Percentiles rank a stretch among this genome's conserved stretches.
These are phyloP conservation scores for Trichoderma erinaceum DNA, from an alignment of 495 filamentous ascomycete genomes.

Conservation along the genomic window DNA sequence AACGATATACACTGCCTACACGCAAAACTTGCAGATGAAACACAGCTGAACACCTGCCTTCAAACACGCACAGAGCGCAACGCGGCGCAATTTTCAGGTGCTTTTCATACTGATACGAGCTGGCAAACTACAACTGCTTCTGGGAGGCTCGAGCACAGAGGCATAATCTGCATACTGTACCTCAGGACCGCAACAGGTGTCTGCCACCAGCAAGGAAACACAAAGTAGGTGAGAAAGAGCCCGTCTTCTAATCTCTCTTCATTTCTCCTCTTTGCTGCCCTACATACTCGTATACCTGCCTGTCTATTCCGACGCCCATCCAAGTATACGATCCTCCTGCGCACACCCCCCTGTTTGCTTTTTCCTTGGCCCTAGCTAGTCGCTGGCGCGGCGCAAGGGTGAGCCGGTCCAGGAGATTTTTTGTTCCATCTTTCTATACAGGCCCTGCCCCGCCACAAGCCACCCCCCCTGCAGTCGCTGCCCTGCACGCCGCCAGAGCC, in stretches of 20 bases:
- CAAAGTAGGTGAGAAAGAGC: neutral
- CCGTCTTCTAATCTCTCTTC: neutral
- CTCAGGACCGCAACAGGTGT: neutral
- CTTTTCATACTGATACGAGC: too few species aligned
- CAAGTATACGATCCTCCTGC: conserved; percentile 1
- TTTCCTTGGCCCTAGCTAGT: conserved; percentile 1
- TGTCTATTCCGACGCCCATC: neutral
- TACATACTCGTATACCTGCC: conserved; percentile 4
- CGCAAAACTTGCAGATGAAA: too few species aligned
- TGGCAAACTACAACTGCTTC: too few species aligned
- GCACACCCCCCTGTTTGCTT: conserved; percentile 16
- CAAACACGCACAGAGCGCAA: neutral
- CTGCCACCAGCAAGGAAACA: too few species aligned
- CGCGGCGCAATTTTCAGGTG: neutral
- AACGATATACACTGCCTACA: too few species aligned
- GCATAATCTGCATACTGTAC: neutral
- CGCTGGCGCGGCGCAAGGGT: conserved; percentile 13
- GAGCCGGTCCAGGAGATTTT: conserved; percentile 14
- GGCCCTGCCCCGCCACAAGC: conserved; percentile 5
- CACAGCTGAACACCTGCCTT: too few species aligned
- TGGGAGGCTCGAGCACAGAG: too few species aligned
- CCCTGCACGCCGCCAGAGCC: conserved; percentile 11
- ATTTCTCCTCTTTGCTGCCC: conserved; percentile 4
- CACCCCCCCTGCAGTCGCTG: neutral
- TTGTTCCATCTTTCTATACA: conserved; percentile 10